Base-by-base conservation (phyloP, 2,329 filamentous ascomycete species). In the Stagonosporopsis vannaccii region DNA sequence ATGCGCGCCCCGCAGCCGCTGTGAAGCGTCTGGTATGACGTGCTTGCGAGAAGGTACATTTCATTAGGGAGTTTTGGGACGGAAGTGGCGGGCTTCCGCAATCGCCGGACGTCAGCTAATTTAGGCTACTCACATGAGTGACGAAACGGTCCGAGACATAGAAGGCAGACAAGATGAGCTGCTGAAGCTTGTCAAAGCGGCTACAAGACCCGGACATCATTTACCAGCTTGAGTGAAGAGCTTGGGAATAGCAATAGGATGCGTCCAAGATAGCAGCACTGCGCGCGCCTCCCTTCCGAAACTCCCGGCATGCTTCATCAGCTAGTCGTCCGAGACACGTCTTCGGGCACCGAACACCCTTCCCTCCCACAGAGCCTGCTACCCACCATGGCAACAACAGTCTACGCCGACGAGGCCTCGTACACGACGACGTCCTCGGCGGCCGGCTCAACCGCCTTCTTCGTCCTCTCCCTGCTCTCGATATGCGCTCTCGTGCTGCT, bases 401-500 rank as follows among this genome's bases (percentile, higher is more conserved):
- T 33, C 17, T 19, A 45, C 36, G 33, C 47, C 70, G 66, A 54
- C 49, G 58, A 58, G 50, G 53, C 33, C 58, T 32, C 54, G 39
- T 61, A 43, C 28, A 62, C 60, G 43, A 78, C 77, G 74, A 79
- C 80, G 53, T 78, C 83, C 63, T 87, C 87, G 59, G 87, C 91
- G 30, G 84, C 92, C 48, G 88, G 89, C 76, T 97, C 93, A 50
- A 86, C 88, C 71, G 81, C 94, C 71, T 96, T 97, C 78, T 86
- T 91, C 63, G 75, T 87, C 65, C 69, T 91, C 68, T 85, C 92
- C 58, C 83, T 97, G 35, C 78, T 93, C 64, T 75, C 85, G 63
- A 90, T 97, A 65, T 92, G 89, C 62, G 75, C 89, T 59, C 80
- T 90, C 58, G 92, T 95, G 57, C 84, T 99, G 39, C 82, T 97